Conservation (phyloP, 164 flowering plant genomes). For the Vitis cinerea region DNA sequence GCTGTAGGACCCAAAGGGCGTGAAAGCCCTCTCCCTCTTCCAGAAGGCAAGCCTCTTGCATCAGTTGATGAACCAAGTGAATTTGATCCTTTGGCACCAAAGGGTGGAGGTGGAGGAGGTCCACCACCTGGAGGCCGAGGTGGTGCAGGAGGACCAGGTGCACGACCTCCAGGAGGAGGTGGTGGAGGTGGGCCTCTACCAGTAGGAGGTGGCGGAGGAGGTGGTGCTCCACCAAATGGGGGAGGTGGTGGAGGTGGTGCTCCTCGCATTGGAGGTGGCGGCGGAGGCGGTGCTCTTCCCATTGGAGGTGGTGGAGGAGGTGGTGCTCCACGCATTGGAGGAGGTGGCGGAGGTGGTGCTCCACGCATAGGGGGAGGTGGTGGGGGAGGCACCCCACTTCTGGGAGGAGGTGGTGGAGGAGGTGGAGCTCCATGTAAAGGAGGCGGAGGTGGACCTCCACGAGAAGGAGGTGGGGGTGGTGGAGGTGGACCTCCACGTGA, state of each 20-base stretch:
- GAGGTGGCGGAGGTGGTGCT: constrained; percentile 20
- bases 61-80: constrained; percentile 13
- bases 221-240: constrained; percentile 12
- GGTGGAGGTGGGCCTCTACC: constrained; percentile 11
- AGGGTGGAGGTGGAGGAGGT: constrained; percentile 71
- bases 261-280: constrained; percentile 8
- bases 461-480: constrained; percentile 17
- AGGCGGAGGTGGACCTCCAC: constrained; percentile 6
- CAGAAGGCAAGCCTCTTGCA: constrained; percentile 27
- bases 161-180: constrained; percentile 37
- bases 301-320: constrained; percentile 19
- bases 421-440: constrained; percentile 11
- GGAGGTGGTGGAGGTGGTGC: constrained; percentile 21
- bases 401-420: constrained; percentile 19
- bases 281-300: constrained; percentile 13
- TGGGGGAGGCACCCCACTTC: too few species aligned
- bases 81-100: constrained; percentile 32
- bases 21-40: constrained; percentile 56
- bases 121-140: constrained; percentile 57
- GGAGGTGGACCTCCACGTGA: constrained; percentile 2
- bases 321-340: constrained; percentile 13
- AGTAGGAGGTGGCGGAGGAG: constrained; percentile 24
- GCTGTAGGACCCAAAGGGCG: constrained; percentile 43
- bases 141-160: constrained; percentile 47
- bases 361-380: constrained; percentile 5